Evolutionary conservation across 1,139 yeast species (phyloP), one percentile per base, ranked within the genome.

Genomic region (Dujonia santamariae): DNA sequence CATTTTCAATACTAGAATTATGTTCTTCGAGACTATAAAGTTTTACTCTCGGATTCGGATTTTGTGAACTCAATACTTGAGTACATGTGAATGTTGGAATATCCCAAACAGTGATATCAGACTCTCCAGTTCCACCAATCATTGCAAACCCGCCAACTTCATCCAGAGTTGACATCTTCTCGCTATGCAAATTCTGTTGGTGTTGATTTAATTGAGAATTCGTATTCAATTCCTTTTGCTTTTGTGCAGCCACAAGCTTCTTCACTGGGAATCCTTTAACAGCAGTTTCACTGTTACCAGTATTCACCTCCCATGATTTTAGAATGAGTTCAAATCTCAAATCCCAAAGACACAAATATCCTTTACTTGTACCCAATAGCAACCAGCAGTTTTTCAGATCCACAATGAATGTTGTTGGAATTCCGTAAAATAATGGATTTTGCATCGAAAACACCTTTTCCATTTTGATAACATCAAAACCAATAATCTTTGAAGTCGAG

Each of bases 281-380:
- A 7, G 44, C 36, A 14, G 43, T 41, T 11, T 18, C 20, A 12
- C 18, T 9, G 6, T 15, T 16, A 4, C 68, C 59, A 12, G 67
- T 64, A 12, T 68, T 70, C 31, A 83, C 65, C 6, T 72, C 70
- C 80, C 88, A 85, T 1, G 81, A 63, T 41, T 75, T 80, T 19
- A 85, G 63, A 31, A 75, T 59, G 0, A 83, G 45, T 26, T 67
- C 68, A 52, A 87, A 86, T 36, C 96, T 63, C 28, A 85, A 47
- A 55, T 90, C 97, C 95, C 96, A 88, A 15, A 92, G 56, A 41
- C 78, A 78, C 21, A 92, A 53, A 1, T 80, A 61, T 1, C 97
- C 97, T 30, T 71, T 72, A 1, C 75, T 63, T 0, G 97, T 85
- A 0, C 96, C 97, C 3, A 83, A 53, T 4, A 87, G 54, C 3